Base-by-base conservation (phyloP, 208 protist species). In the Leishmania tropica region DNA sequence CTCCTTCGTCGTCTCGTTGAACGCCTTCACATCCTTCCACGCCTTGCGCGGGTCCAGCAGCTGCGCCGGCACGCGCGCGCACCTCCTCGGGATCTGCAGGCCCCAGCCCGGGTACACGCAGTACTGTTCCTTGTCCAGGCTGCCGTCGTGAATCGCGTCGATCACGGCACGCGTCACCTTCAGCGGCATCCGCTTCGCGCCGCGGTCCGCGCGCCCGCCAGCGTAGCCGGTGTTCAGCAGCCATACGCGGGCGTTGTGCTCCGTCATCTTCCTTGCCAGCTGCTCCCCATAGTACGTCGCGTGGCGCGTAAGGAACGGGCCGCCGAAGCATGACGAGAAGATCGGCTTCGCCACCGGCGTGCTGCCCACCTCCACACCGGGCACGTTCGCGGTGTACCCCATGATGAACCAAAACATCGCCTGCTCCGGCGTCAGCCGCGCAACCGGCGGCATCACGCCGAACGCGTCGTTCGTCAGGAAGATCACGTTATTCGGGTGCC, bases 401-500 rank as follows among this genome's bases (percentile, higher is more conserved):
- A 91, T 93, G 86, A 99, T 97, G 85, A 99, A 99, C 87, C 91
- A 92, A 83, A 95, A 97, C 95, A 99, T 99, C n/a, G 98, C 94
- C 90, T 99, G 98, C 70, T 93, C 90, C 17, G 91, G 90, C 65
- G 92, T 98, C 51, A 99, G 89, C 37, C 93, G 95, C 24, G 92
- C 90, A 15, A 99, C 97, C 31, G 98, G 99, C 70, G 99, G 99
- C 70, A 99, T 96, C 78, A 99, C 97, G 81, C 99, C 99, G 81
- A 99, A 99, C 40, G 98, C 98, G 81, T 99, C 99, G 91, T 98
- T 99, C 31, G 98, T 99, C 84, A 99, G 91, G 85, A 99, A 95
- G 83, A 99, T 98, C 75, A 99, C 91, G 89, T 99, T 99, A 48
- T 87, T 95, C 47, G 99, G 98, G 85, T 99, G 96, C 28, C 90